phyloP scores from a whole-genome alignment of 2,329 filamentous ascomycete species.

The Diaporthe humulicola region DNA sequence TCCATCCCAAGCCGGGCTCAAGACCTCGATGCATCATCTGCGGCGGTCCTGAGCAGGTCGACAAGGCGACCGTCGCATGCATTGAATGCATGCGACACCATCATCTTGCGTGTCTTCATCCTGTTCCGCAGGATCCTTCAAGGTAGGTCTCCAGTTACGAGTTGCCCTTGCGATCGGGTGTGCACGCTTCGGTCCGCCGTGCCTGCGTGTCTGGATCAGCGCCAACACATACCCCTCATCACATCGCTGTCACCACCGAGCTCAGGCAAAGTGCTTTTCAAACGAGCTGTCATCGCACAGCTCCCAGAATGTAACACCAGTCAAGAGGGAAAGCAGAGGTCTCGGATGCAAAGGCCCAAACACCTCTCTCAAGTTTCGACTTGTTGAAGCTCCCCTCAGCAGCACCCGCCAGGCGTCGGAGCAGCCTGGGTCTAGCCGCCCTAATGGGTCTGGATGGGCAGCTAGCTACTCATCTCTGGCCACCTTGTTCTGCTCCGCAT shows the following conservation, averaged over 20 bases:
- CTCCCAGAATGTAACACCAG: not conserved
- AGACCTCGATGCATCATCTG: slow-evolving; percentile 32
- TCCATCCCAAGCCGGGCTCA: slow-evolving; percentile 1
- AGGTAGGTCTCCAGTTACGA: slow-evolving; percentile 24
- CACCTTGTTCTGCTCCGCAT: not conserved
- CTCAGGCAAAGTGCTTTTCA: not conserved
- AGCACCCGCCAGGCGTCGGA: not conserved
- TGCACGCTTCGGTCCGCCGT: not conserved
- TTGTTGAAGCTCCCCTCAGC: not conserved
- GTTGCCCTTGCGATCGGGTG: not conserved
- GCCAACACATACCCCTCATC: slow-evolving; percentile 7
- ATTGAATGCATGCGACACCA: slow-evolving; percentile 42
- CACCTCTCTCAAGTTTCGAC: not conserved
- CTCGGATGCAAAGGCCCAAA: not conserved
- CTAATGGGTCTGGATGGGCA: not conserved
- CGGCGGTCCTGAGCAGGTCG: slow-evolving; percentile 36
- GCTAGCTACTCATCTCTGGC: not conserved
- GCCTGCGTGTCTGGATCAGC: not conserved
- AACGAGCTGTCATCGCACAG: not conserved
- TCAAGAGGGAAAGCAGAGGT: not conserved
- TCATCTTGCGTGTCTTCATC: slow-evolving; percentile 45
- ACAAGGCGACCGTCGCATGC: slow-evolving; percentile 44
- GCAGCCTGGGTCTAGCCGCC: not conserved
- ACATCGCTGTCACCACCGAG: slow-evolving; percentile 5
- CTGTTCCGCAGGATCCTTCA: slow-evolving; percentile 40